Evolutionary conservation across 2,329 filamentous ascomycete genomes (phyloP), one percentile per base, ranked within the genome.

Genomic region (Colletotrichum theobromicola): DNA sequence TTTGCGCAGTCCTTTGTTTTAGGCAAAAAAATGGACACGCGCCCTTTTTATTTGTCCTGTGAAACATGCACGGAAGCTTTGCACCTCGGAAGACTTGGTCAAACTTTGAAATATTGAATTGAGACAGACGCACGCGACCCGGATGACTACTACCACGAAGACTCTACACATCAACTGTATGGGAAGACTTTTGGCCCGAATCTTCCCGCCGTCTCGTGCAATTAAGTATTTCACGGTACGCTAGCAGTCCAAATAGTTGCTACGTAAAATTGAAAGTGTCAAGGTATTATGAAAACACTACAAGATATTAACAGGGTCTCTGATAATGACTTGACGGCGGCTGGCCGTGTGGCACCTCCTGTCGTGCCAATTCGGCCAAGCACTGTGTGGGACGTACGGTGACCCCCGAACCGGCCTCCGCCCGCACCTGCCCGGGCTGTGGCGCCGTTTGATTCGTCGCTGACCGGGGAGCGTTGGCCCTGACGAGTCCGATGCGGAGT

Each of bases 401-500:
- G 71, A 65, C 60, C 30, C 21, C 61, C 67, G 46, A 46, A 42
- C 42, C 66, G 70, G 46, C 57, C 5, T 21, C 42, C 30, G 70
- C 57, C 42, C 32, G 62, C 16, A 26, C 64, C 32, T 72, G 21
- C 37, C 62, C 64, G 50, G 64, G 50, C 21, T 34, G 58, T 50
- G 15, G 46, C 42, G 46, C 67, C 21, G 30, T 46, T 28, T 74
- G 67, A 58, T 74, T 74, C 72, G 72, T 62, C 37, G 42, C 72
- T 66, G 67, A 66, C 61, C 67, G 67, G 46, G 24, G 28, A 60
- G 21, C n/a, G 35, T 46, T 16, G n/a, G 18, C 42, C 28, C 35
- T 18, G 15, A n/a, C 35, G 37, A 71, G n/a, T 60, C 72, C 61
- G 60, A 63, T 74, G 74, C 74, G 75, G 77, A 73, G 76, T 77